Evolutionary conservation across 140 eudicot species (phyloP), one percentile per base, ranked within the genome.

Genomic region (Stevia rebaudiana): DNA sequence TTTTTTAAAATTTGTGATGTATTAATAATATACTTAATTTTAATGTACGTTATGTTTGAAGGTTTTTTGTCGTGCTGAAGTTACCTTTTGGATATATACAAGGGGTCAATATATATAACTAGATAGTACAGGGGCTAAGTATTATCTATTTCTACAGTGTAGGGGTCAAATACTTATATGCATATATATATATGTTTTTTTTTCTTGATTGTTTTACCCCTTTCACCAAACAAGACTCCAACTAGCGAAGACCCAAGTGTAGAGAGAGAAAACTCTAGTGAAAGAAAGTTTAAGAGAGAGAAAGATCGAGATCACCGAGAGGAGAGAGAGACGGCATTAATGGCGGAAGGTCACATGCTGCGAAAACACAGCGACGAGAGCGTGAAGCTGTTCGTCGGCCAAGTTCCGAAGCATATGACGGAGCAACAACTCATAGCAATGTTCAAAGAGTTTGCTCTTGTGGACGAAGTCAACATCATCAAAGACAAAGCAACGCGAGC

Each of bases 321-420:
- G 70, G 56, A 74, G 33, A 54, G 44, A 24, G 44, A 24, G 17
- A 65, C 75, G 72, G 70, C 81, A 72, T 72, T 83, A 74, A 87
- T 85, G 96, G 96, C 88, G 89, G 96, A 84, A 46, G 78, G 66
- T 51, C 75, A 69, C 59, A 41, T 54, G 70, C 72, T 41, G 78
- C 66, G 62, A 62, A 33, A 61, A 53, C 95, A 78, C 64, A 53
- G 81, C 60, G 95, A 75, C 49, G 95, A 86, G 63, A 79, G 87
- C 68, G 97, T 89, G 79, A 86, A 86, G 82, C 81, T 89, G 58
- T 89, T 89, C 76, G 89, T 86, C 67, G 96, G 96, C 50, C 96
- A 88, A 78, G 94, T 88, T 55, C 96, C 96, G 42, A 88, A 88
- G 89, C 83, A 78, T 57, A 82, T 82, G 94, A 82, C 80, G 57